Conservation (phyloP, 1,284 basidiomycete genomes). For the Xerocomus amazonicus region DNA sequence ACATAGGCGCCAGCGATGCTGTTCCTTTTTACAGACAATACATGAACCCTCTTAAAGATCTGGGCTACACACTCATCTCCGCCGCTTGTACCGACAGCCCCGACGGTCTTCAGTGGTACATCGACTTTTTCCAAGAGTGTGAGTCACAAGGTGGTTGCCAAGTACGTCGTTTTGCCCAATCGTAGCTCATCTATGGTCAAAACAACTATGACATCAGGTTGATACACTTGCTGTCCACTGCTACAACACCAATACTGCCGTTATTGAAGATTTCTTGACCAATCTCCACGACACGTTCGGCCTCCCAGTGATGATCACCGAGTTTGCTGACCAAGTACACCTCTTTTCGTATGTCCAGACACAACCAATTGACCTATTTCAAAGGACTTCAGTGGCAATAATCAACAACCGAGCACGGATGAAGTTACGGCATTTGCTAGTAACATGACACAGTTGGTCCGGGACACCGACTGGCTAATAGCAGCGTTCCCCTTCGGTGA, state of each 20-base stretch:
- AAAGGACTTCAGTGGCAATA: slow-evolving; percentile 57
- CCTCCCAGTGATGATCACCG: slow-evolving; percentile 57
- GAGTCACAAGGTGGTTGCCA: slow-evolving; percentile 33
- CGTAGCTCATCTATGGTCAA: slow-evolving; percentile 4
- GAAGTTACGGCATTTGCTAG: slow-evolving; percentile 56
- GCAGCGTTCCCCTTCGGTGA: slow-evolving; percentile 67
- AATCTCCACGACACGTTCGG: slow-evolving; percentile 50
- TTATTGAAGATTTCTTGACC: slow-evolving; percentile 50
- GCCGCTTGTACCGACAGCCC: slow-evolving; percentile 67
- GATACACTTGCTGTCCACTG: slow-evolving; percentile 52
- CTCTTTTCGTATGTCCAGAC: neutral
- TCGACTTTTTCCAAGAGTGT: slow-evolving; percentile 44
- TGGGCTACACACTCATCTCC: slow-evolving; percentile 58
- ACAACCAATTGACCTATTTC: slow-evolving; percentile 4
- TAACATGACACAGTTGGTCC: slow-evolving; percentile 50
- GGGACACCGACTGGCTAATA: slow-evolving; percentile 49
- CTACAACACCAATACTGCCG: slow-evolving; percentile 52
- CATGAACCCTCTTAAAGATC: slow-evolving; percentile 52
- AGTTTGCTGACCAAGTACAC: slow-evolving; percentile 62
- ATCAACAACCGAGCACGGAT: slow-evolving; percentile 44
- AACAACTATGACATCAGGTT: slow-evolving; percentile 38
- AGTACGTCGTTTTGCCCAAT: slow-evolving; percentile 39
- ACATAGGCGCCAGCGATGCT: slow-evolving; percentile 51
- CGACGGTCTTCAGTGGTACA: slow-evolving; percentile 55
- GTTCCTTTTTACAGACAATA: slow-evolving; percentile 58